Percentiles rank a stretch among this genome's conserved stretches.
Evolutionary conservation across 176 grass and related monocot genomes (phyloP).

Genomic region (Triticum turgidum): DNA sequence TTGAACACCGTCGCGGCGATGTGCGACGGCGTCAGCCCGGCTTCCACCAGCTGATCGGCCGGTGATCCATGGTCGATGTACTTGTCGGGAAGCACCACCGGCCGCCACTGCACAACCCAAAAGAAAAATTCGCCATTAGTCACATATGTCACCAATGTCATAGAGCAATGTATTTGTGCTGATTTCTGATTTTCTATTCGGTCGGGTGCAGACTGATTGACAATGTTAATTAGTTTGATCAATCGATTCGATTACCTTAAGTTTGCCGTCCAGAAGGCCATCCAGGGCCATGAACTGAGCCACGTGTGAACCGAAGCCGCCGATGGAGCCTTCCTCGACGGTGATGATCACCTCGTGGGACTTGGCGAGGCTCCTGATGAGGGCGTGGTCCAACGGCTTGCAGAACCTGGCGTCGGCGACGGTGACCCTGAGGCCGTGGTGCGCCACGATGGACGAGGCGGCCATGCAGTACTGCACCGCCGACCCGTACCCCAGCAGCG

Average conservation of each 20-base stretch:
- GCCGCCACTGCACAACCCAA: constrained; percentile 75
- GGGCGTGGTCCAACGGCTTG: constrained; percentile 83
- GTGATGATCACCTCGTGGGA: constrained; percentile 89
- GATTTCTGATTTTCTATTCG: neutral
- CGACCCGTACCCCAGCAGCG: constrained; percentile 83
- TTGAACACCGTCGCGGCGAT: constrained; percentile 96
- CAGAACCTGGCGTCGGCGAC: constrained; percentile 94
- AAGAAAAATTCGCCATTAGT: neutral
- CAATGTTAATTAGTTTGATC: neutral
- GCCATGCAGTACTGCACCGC: constrained; percentile 86
- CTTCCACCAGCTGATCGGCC: constrained; percentile 78
- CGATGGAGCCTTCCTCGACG: constrained; percentile 96
- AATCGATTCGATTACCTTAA: constrained; percentile 45
- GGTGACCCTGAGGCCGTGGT: constrained; percentile 67
- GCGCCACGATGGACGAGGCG: constrained; percentile 57
- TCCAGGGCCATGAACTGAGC: constrained; percentile 91
- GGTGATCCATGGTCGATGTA: constrained; percentile 95
- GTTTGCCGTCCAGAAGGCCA: constrained; percentile 83
- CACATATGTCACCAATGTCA: too few species aligned
- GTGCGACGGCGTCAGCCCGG: constrained; percentile 84
- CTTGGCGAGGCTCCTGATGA: constrained; percentile 76
- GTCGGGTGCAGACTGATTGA: neutral
- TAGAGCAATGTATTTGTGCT: neutral
- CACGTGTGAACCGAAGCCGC: constrained; percentile 93
- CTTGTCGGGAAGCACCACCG: constrained; percentile 81